Evolutionary conservation across 2,329 filamentous ascomycete species (phyloP).

Genomic region (Trichocomaceae sp.): DNA sequence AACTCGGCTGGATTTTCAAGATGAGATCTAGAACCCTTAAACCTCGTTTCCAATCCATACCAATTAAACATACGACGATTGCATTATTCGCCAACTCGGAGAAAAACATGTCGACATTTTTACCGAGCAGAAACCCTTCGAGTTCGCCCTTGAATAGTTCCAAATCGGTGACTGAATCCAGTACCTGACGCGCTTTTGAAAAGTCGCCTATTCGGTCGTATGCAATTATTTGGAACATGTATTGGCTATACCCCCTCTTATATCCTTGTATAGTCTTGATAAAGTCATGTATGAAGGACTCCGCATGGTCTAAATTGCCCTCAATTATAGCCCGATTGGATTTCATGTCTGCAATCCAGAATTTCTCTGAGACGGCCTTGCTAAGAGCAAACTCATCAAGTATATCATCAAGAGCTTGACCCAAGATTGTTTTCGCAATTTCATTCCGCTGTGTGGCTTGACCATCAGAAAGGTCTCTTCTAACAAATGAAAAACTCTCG

Average conservation of each 20-base stretch:
- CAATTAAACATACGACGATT: slow-evolving; percentile 14
- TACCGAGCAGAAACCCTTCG: slow-evolving; percentile 11
- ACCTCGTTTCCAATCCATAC: slow-evolving; percentile 15
- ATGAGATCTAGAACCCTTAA: slow-evolving; percentile 14
- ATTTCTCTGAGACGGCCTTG: slow-evolving; percentile 1
- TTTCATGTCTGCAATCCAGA: slow-evolving; percentile 1
- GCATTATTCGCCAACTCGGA: slow-evolving; percentile 15
- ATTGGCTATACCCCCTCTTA: slow-evolving; percentile 7
- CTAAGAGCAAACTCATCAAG: background rate
- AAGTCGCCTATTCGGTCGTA: slow-evolving; percentile 17
- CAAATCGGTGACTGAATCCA: slow-evolving; percentile 18
- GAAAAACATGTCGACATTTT: slow-evolving; percentile 12
- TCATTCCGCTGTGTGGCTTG: background rate
- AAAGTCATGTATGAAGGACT: slow-evolving; percentile 13
- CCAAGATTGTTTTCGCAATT: background rate
- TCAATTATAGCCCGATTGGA: slow-evolving; percentile 1
- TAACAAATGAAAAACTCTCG: slow-evolving; percentile 3
- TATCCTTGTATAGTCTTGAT: slow-evolving; percentile 8
- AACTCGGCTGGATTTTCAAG: slow-evolving; percentile 13
- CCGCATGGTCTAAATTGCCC: background rate
- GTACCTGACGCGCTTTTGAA: slow-evolving; percentile 13
- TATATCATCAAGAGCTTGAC: slow-evolving; percentile 1
- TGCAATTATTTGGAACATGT: slow-evolving; percentile 17
- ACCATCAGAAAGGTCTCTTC: background rate
- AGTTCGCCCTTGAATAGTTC: slow-evolving; percentile 16